Evolutionary conservation across 129 eudicot genomes (phyloP), one percentile per base, ranked within the genome.

Genomic region (Lactuca sativa): DNA sequence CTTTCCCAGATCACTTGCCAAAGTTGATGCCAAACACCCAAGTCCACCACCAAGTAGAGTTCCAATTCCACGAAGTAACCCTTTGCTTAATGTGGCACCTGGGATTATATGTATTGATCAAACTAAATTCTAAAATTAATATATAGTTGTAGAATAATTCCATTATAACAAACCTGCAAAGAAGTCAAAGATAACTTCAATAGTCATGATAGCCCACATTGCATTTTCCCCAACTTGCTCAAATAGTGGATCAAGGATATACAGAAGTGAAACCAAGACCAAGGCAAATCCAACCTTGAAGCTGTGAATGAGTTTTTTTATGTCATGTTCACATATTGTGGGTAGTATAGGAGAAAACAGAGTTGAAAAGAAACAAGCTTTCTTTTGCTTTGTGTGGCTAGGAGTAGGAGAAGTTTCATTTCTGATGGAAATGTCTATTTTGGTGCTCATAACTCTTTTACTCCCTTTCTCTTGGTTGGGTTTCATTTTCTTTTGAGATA

Each of bases 161-260:
- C 30, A 1, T 33, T 55, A 17, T 21, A 52, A 81, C 75, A 21
- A 56, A 88, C 95, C 97, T 80, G 95, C 97, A 53, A 52, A 82
- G 82, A 86, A 86, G 72, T 86, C 97, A 59, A 82, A 86, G 73
- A 86, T 75, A 64, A 90, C 91, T 30, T 86, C 97, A 41, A 90
- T 95, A 5, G 97, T 90, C 91, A 90, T 90, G 81, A 90, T 81
- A 78, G 97, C 97, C 97, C 97, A 90, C 90, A 90, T 84, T 56
- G 83, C 85, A 82, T 77, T 90, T 67, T 86, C 90, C 9, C 97
- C 95, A 3, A 90, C 87, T 69, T 90, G 80, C 60, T 84, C 66
- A 55, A 86, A 90, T 55, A 90, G 66, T 3, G 95, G 86, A 74
- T 90, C 87, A 52, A 90, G 80, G 65, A 90, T 74, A 49, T 84